These are phyloP conservation scores for Diplotaxis tenuifolia DNA, from an alignment of 345 rosid species.

Conservation along the genomic window DNA sequence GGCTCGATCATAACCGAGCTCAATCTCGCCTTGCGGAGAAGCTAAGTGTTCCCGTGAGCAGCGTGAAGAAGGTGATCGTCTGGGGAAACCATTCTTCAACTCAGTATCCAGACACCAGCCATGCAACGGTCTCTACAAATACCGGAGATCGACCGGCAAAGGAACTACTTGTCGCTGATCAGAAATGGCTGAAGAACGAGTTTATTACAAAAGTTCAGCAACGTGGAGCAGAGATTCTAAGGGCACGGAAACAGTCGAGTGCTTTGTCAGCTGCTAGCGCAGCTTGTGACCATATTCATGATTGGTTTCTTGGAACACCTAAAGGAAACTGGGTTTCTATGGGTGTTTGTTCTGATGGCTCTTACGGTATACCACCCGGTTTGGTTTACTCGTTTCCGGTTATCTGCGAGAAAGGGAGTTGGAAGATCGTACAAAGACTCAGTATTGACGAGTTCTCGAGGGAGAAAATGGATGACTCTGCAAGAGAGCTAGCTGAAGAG, in stretches of 20 bases:
- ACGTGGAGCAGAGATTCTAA: conserved; percentile 68
- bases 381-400: conserved; percentile 82
- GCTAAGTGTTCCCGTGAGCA: conserved; percentile 50
- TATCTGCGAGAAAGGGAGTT: conserved; percentile 65
- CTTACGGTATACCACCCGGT: conserved; percentile 69
- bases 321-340: conserved; percentile 86
- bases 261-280: conserved; percentile 86
- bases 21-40: conserved; percentile 65
- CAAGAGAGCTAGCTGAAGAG: conserved; percentile 73
- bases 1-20: conserved; percentile 88
- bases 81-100: conserved; percentile 97
- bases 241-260: conserved; percentile 65
- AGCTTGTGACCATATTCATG: conserved; percentile 81
- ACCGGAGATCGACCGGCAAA: conserved; percentile 45
- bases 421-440: conserved; percentile 76
- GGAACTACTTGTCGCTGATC: conserved; percentile 48
- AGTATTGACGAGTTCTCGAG: conserved; percentile 66
- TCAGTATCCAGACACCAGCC: conserved; percentile 82
- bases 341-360: conserved; percentile 95
- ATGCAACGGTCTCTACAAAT: conserved; percentile 49
- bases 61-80: conserved; percentile 66
- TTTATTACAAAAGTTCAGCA: conserved; percentile 61
- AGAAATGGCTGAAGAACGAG: conserved; percentile 63
- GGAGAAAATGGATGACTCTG: conserved; percentile 73
- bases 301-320: conserved; percentile 86